These are phyloP conservation scores for Dalbergia oliveri DNA, from an alignment of 306 rosid genomes.

Conservation along the genomic window DNA sequence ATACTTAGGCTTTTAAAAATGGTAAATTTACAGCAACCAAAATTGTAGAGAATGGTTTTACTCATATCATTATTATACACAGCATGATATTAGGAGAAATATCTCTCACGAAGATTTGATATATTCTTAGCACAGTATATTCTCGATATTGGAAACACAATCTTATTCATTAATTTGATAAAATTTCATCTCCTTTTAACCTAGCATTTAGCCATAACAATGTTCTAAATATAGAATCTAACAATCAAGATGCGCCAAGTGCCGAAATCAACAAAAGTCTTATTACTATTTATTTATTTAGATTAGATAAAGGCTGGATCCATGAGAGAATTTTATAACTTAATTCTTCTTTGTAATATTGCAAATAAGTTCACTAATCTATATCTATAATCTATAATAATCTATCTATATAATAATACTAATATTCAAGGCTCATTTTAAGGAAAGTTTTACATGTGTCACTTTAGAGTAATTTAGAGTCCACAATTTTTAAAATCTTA, in stretches of 20 bases:
- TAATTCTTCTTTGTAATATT: too few relatives aligned
- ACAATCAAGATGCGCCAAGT: neutral
- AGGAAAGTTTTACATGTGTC: too few relatives aligned
- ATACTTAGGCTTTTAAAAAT: neutral
- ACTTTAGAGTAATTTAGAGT: too few relatives aligned
- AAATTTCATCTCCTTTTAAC: neutral
- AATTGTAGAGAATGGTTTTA: neutral
- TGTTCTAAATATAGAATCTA: constrained; percentile 11
- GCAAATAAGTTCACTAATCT: too few relatives aligned
- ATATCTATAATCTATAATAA: too few relatives aligned
- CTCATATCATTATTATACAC: neutral
- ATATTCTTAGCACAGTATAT: constrained; percentile 22
- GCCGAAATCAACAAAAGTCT: constrained; percentile 4
- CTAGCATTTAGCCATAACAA: neutral
- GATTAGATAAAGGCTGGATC: too few relatives aligned
- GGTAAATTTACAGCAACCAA: constrained; percentile 4
- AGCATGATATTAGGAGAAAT: constrained; percentile 33
- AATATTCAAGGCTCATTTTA: too few relatives aligned
- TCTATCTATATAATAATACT: too few relatives aligned
- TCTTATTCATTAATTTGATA: constrained; percentile 31
- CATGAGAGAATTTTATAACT: too few relatives aligned
- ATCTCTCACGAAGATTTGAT: constrained; percentile 41
- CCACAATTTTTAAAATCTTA: too few relatives aligned
- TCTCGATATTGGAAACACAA: constrained; percentile 36
- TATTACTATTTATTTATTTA: too few relatives aligned